These are phyloP conservation scores for Talaromyces liani DNA, from an alignment of 495 filamentous ascomycete species.

Conservation along the genomic window DNA sequence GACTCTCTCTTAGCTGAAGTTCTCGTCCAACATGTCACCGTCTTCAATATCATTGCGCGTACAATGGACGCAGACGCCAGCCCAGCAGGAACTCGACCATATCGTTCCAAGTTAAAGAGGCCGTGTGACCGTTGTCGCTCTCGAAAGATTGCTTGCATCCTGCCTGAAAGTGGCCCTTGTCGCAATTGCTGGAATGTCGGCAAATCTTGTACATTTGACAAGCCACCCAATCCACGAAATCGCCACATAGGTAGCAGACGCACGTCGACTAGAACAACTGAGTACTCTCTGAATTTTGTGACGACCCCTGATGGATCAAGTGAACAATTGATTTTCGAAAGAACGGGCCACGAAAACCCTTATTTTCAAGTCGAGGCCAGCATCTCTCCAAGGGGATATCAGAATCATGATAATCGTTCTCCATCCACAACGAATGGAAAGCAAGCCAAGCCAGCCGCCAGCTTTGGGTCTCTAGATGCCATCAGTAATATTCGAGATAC, in stretches of 20 bases:
- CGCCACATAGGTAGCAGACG: background rate
- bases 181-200: slow-evolving; percentile 4
- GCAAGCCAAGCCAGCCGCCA: background rate
- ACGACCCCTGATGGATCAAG: background rate
- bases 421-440: background rate
- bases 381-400: background rate
- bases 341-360: background rate
- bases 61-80: background rate
- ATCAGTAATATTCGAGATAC: slow-evolving; percentile 1
- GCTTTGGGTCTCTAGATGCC: background rate
- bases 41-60: background rate
- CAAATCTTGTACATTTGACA: background rate
- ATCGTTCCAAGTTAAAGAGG: slow-evolving; percentile 31
- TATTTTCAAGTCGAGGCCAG: background rate
- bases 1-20: background rate
- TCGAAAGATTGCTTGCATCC: slow-evolving; percentile 25
- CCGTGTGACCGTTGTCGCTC: slow-evolving; percentile 32
- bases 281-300: background rate
- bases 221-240: background rate
- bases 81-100: slow-evolving; percentile 18
- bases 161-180: slow-evolving; percentile 2
- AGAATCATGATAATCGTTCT: background rate
- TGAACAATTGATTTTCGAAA: background rate
- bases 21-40: background rate
- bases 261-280: background rate